A percentile compares a stretch with the other conserved stretches of the same genome.
phyloP scores from a whole-genome alignment of 805 yeast species.

The Grigorovia yakushimaensis region DNA sequence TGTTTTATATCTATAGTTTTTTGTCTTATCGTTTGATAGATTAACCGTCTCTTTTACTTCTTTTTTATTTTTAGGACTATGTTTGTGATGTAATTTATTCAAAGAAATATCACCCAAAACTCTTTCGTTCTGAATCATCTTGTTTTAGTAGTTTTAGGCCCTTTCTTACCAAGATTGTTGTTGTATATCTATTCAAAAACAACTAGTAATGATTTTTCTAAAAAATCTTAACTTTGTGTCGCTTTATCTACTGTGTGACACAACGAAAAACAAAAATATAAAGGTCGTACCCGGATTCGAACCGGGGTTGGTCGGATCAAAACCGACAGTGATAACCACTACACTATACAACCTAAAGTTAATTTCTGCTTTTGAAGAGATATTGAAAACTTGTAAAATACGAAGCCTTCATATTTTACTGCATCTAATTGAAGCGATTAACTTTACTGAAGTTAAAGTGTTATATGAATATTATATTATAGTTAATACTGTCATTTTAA shows the following conservation, averaged over 20 bases:
- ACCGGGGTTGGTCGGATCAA: slow-evolving; percentile 77
- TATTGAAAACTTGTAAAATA: no score
- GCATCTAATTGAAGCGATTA: no score
- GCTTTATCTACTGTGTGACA: not conserved
- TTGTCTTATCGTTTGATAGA: not conserved
- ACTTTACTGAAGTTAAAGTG: no score
- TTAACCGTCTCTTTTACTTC: not conserved
- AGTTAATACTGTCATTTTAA: no score
- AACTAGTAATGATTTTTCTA: not conserved
- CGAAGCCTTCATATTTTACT: no score
- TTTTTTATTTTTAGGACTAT: not conserved
- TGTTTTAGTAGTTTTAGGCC: not conserved
- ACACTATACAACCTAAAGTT: slow-evolving; percentile 53
- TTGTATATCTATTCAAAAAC: not conserved
- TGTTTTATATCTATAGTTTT: not conserved
- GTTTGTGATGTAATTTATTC: not conserved
- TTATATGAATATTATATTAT: no score
- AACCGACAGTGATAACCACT: slow-evolving; percentile 77
- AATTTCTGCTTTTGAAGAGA: no score
- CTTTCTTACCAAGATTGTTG: not conserved
- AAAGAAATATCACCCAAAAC: slow-evolving; percentile 3
- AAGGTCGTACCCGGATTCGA: slow-evolving; percentile 79
- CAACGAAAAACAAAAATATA: slow-evolving; percentile 1
- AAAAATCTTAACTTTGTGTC: not conserved
- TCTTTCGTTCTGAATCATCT: not conserved